These are phyloP conservation scores for Torulaspora pretoriensis DNA, from an alignment of 1,139 yeast genomes.

Conservation along the genomic window DNA sequence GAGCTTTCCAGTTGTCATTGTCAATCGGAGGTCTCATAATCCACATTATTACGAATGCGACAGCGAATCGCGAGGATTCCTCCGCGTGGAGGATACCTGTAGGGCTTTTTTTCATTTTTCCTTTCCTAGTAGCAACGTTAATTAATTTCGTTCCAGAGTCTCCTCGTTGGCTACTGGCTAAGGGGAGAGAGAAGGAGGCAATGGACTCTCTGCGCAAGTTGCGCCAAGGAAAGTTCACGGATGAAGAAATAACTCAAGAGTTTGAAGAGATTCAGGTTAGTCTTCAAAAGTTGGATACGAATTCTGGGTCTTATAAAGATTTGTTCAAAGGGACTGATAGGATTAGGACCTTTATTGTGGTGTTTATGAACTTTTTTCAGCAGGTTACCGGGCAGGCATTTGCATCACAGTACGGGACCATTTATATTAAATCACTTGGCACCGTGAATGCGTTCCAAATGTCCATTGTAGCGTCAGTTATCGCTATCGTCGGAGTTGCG, in stretches of 20 bases:
- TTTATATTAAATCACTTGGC: slow-evolving; percentile 6
- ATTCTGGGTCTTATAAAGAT: slow-evolving; percentile 1
- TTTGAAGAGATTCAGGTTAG: slow-evolving; percentile 3
- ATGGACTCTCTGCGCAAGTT: slow-evolving; percentile 3
- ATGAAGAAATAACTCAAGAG: slow-evolving; percentile 4
- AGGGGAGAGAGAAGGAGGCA: slow-evolving; percentile 6
- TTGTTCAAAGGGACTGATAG: slow-evolving; percentile 5
- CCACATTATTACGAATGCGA: slow-evolving; percentile 7
- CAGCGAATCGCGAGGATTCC: slow-evolving; percentile 1
- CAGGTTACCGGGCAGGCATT: slow-evolving; percentile 11
- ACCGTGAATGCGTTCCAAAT: slow-evolving; percentile 9
- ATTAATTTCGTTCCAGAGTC: slow-evolving; percentile 7
- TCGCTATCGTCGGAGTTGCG: slow-evolving; percentile 4
- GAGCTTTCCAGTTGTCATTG: slow-evolving; percentile 7
- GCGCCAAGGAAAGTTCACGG: slow-evolving; percentile 7
- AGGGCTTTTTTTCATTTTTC: slow-evolving; percentile 6
- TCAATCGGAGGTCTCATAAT: slow-evolving; percentile 6
- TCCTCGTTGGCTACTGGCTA: slow-evolving; percentile 7
- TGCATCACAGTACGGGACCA: slow-evolving; percentile 9
- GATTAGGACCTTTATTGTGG: slow-evolving; percentile 6
- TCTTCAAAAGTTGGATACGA: slow-evolving; percentile 1
- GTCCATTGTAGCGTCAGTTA: slow-evolving; percentile 7
- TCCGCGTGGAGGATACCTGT: slow-evolving; percentile 9
- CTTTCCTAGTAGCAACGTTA: slow-evolving; percentile 3
- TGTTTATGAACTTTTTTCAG: slow-evolving; percentile 5